Evolutionary conservation across 23 red algal species (phyloP).

Genomic region (Rhodosorus marinus): DNA sequence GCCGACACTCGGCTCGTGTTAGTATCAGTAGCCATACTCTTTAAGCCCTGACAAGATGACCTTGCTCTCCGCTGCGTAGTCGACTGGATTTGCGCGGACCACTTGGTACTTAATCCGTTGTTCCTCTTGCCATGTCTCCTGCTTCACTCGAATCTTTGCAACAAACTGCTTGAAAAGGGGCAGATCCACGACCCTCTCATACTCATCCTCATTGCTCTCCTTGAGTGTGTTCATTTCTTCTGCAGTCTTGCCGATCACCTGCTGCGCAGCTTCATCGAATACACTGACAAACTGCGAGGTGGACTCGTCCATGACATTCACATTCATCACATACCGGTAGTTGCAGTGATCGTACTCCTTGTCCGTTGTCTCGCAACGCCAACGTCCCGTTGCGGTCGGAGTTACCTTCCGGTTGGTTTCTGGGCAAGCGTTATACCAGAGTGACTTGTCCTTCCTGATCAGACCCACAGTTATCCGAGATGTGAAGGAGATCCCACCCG

Average conservation of each 20-base stretch:
- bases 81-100: conserved; percentile 32
- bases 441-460: conserved; percentile 31
- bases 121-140: conserved; percentile 52
- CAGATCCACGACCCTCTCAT: conserved; percentile 32
- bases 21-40: conserved; percentile 17
- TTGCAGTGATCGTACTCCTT: conserved; percentile 38
- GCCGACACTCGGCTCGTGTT: too few relatives aligned
- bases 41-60: conserved; percentile 42
- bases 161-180: conserved; percentile 31
- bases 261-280: conserved; percentile 65
- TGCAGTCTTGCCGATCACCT: conserved; percentile 46
- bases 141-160: conserved; percentile 47
- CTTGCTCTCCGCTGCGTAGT: conserved; percentile 42
- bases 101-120: conserved; percentile 52
- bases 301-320: conserved; percentile 56
- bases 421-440: conserved; percentile 70
- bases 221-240: conserved; percentile 37
- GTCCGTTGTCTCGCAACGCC: conserved; percentile 37
- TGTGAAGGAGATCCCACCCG: conserved; percentile 26
- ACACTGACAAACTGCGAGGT: conserved; percentile 37
- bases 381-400: conserved; percentile 22
- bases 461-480: conserved; percentile 31
- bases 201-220: conserved; percentile 31
- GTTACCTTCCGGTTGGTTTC: conserved; percentile 80
- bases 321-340: conserved; percentile 57